phyloP scores from a whole-genome alignment of 2,329 filamentous ascomycete species.

The Neofusicoccum parvum region DNA sequence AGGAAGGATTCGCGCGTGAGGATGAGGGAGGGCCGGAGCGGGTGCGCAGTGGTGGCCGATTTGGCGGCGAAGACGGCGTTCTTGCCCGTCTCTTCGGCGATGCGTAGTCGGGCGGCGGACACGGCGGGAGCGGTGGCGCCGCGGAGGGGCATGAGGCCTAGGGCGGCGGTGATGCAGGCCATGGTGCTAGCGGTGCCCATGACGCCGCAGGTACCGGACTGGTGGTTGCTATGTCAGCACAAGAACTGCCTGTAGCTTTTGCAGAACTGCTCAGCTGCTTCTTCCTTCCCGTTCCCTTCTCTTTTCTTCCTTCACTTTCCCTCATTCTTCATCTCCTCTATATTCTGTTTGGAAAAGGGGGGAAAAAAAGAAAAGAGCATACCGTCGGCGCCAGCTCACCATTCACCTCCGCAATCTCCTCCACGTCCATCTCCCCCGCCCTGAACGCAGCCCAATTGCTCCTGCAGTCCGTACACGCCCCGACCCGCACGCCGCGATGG shows the following conservation, averaged over 20 bases:
- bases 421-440: conserved; percentile 67
- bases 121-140: conserved; percentile 58
- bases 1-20: conserved; percentile 51
- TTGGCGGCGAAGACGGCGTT: conserved; percentile 49
- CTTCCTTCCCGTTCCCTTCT: not conserved
- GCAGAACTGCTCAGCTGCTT: too few species aligned
- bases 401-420: conserved; percentile 71
- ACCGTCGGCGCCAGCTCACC: conserved; percentile 73
- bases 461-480: conserved; percentile 74
- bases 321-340: too few species aligned
- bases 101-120: conserved; percentile 52
- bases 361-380: not conserved
- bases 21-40: conserved; percentile 47
- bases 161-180: conserved; percentile 55
- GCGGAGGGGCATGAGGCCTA: conserved; percentile 56
- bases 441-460: conserved; percentile 73
- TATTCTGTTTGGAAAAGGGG: not conserved
- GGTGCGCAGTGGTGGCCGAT: conserved; percentile 26
- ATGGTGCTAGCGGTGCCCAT: conserved; percentile 62
- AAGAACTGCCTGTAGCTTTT: not conserved
- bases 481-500: conserved; percentile 64
- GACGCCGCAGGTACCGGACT: conserved; percentile 57
- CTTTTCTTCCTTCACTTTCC: not conserved
- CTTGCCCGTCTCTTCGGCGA: conserved; percentile 58
- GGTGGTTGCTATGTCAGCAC: not conserved